phyloP scores from a whole-genome alignment of 768 basidiomycete genomes.

The Postia placenta region DNA sequence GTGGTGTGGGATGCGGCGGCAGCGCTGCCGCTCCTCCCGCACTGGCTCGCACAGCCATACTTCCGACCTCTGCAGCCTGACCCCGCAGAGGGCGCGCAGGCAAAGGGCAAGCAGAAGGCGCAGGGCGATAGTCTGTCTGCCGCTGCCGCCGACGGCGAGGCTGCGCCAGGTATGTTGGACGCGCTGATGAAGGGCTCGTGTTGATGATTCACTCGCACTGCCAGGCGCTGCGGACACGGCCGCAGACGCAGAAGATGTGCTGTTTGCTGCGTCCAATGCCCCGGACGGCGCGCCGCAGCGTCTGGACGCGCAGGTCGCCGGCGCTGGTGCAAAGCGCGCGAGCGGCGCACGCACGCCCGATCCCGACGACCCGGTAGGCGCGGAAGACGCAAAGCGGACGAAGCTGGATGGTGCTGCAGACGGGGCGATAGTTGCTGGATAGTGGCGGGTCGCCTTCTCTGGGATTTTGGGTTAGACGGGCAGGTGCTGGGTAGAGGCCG shows the following conservation, averaged over 20 bases:
- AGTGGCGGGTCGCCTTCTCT: too few species aligned
- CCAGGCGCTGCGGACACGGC: too few species aligned
- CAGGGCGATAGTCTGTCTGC: background rate
- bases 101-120: background rate
- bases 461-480: too few species aligned
- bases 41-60: conserved; percentile 72
- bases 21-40: conserved; percentile 50
- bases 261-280: too few species aligned
- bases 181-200: background rate
- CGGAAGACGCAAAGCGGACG: background rate
- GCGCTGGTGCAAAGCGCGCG: background rate
- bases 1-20: conserved; percentile 38
- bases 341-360: background rate
- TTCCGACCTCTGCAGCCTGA: conserved; percentile 37
- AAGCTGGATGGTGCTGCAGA: background rate
- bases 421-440: background rate
- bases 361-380: too few species aligned
- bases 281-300: too few species aligned
- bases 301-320: background rate
- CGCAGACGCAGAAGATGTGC: background rate
- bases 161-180: background rate
- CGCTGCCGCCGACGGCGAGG: background rate
- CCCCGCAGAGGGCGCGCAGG: background rate
- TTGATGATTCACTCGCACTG: background rate
- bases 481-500: too few species aligned